A percentile compares a stretch with the other conserved stretches of the same genome.
Evolutionary conservation across 768 basidiomycete species (phyloP).

Genomic region (Amanita subjunquillea): DNA sequence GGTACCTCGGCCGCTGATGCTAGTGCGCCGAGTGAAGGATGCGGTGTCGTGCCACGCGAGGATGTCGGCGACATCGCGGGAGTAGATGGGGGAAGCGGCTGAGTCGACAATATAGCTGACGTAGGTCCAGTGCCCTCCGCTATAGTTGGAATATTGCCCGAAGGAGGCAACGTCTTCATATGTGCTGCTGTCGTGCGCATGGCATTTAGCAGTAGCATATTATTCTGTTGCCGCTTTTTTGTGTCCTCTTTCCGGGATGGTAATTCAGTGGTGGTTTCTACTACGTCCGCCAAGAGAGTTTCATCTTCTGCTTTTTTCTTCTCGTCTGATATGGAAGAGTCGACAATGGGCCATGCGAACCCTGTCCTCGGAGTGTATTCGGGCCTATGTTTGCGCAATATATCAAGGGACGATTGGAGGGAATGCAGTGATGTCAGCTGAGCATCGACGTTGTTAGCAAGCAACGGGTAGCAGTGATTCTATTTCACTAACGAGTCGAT

Average conservation of each 20-base stretch:
- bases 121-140: slow-evolving; percentile 15
- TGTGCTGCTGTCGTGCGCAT: slow-evolving; percentile 70
- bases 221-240: slow-evolving; percentile 41
- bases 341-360: slow-evolving; percentile 77
- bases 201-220: slow-evolving; percentile 58
- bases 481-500: slow-evolving; percentile 52
- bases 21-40: background rate
- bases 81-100: slow-evolving; percentile 26
- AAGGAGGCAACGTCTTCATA: slow-evolving; percentile 29
- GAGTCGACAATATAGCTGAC: slow-evolving; percentile 22
- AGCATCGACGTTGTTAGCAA: slow-evolving; percentile 1
- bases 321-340: slow-evolving; percentile 34
- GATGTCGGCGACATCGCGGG: slow-evolving; percentile 23
- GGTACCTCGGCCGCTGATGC: background rate
- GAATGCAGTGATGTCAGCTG: slow-evolving; percentile 63
- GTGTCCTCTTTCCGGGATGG: slow-evolving; percentile 30
- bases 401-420: slow-evolving; percentile 68
- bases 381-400: slow-evolving; percentile 63
- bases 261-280: slow-evolving; percentile 15
- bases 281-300: slow-evolving; percentile 14
- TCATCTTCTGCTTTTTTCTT: slow-evolving; percentile 28
- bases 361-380: slow-evolving; percentile 78
- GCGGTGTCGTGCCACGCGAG: slow-evolving; percentile 16
- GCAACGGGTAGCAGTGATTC: slow-evolving; percentile 2
- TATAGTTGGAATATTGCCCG: slow-evolving; percentile 20